Conservation (phyloP, 352 stramenopile species). For the Phytophthora agathidicida region DNA sequence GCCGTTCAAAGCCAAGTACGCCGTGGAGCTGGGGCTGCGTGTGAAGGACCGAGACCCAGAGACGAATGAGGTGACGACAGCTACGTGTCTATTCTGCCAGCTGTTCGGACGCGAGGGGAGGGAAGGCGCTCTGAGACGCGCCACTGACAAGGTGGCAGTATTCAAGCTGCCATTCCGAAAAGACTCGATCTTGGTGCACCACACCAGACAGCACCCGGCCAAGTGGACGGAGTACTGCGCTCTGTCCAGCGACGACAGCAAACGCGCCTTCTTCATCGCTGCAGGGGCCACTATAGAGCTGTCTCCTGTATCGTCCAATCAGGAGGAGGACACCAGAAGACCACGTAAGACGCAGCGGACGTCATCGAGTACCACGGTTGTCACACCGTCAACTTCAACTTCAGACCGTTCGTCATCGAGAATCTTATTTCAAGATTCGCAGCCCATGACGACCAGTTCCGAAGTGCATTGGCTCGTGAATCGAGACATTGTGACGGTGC, state of each 20-base stretch:
- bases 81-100: constrained; percentile 67
- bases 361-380: not conserved
- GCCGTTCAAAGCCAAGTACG: constrained; percentile 26
- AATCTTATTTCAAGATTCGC: not conserved
- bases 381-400: constrained; percentile 9
- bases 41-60: constrained; percentile 39
- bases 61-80: constrained; percentile 44
- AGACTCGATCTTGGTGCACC: constrained; percentile 71
- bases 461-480: constrained; percentile 29
- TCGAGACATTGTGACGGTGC: constrained; percentile 29
- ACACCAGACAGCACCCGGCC: constrained; percentile 51
- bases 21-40: constrained; percentile 31
- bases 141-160: constrained; percentile 64
- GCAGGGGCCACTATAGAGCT: constrained; percentile 19
- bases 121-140: constrained; percentile 40
- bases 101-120: constrained; percentile 62
- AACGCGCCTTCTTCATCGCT: constrained; percentile 57
- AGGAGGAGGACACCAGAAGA: not conserved
- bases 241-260: constrained; percentile 45
- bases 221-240: constrained; percentile 56
- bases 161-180: constrained; percentile 71
- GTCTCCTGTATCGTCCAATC: not conserved
- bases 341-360: constrained; percentile 16
- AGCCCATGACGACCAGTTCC: not conserved
- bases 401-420: too few species aligned